Percentiles rank a stretch among this genome's conserved stretches.
These are phyloP conservation scores for Psidium guajava DNA, from an alignment of 345 rosid species.

Conservation along the genomic window DNA sequence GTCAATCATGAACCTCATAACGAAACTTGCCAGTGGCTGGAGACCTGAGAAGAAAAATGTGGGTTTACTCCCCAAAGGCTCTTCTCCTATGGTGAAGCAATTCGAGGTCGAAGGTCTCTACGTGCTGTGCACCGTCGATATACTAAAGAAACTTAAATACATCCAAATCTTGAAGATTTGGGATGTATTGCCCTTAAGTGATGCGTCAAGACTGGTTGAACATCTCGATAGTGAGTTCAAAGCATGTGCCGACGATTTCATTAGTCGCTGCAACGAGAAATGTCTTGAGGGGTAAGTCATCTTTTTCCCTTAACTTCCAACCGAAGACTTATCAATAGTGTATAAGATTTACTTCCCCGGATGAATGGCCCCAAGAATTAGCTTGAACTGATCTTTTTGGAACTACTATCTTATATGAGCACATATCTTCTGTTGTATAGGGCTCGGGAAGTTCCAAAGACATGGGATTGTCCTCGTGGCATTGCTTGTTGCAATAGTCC, in stretches of 20 bases:
- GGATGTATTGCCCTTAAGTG: not conserved
- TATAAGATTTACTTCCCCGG: not conserved
- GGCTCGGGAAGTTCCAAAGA: not conserved
- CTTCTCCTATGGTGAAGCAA: too few species aligned
- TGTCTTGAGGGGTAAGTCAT: not conserved
- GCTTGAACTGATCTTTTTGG: not conserved
- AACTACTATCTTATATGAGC: not conserved
- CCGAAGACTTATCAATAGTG: not conserved
- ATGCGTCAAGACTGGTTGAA: not conserved
- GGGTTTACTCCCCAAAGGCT: not conserved
- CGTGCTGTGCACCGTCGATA: conserved; percentile 28
- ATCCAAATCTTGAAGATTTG: not conserved
- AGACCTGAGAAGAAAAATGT: conserved; percentile 23
- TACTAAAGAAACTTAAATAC: not conserved
- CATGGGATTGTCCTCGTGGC: not conserved
- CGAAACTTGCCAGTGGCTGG: conserved; percentile 38
- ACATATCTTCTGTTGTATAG: not conserved
- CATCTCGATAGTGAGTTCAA: not conserved
- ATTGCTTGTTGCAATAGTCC: not conserved
- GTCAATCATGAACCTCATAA: conserved; percentile 14
- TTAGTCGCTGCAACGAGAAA: not conserved
- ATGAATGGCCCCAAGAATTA: not conserved
- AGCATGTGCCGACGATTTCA: not conserved
- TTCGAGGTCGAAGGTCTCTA: conserved; percentile 25
- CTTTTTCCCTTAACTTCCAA: not conserved